Evolutionary conservation across 192 early-diverging fungal species (phyloP).

Genomic region (Gamsiella multidivaricata): DNA sequence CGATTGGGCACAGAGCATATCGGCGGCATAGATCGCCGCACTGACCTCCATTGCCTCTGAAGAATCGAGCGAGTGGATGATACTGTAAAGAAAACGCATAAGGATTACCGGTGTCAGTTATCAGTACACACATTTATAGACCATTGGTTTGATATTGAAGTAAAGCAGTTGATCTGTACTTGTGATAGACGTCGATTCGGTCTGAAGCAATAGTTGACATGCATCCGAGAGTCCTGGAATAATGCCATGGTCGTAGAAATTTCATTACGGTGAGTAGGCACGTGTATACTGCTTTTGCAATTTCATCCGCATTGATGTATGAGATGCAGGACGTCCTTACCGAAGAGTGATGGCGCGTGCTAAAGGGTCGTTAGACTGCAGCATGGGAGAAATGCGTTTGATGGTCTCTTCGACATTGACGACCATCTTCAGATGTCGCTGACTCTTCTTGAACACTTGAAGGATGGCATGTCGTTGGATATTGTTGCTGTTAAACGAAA

Average conservation of each 20-base stretch:
- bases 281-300: no score
- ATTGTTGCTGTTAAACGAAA: slow-evolving; percentile 44
- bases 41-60: slow-evolving; percentile 59
- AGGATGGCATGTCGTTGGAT: slow-evolving; percentile 54
- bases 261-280: background rate
- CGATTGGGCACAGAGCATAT: slow-evolving; percentile 59
- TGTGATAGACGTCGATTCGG: slow-evolving; percentile 60
- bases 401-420: slow-evolving; percentile 60
- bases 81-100: slow-evolving; percentile 18
- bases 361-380: slow-evolving; percentile 58
- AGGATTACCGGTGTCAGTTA: no score
- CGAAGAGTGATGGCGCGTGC: slow-evolving; percentile 61
- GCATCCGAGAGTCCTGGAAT: slow-evolving; percentile 55
- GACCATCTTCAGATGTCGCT: slow-evolving; percentile 57
- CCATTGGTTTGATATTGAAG: background rate
- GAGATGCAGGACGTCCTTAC: no score
- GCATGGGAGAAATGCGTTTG: slow-evolving; percentile 53
- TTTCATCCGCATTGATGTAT: no score
- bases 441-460: slow-evolving; percentile 60
- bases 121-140: background rate
- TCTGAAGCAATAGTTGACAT: slow-evolving; percentile 58
- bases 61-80: slow-evolving; percentile 56
- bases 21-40: slow-evolving; percentile 58
- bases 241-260: background rate
- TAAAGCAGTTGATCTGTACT: slow-evolving; percentile 23